Evolutionary conservation across 2,329 filamentous ascomycete genomes (phyloP), one percentile per base, ranked within the genome.

Genomic region (Talaromyces marneffei): DNA sequence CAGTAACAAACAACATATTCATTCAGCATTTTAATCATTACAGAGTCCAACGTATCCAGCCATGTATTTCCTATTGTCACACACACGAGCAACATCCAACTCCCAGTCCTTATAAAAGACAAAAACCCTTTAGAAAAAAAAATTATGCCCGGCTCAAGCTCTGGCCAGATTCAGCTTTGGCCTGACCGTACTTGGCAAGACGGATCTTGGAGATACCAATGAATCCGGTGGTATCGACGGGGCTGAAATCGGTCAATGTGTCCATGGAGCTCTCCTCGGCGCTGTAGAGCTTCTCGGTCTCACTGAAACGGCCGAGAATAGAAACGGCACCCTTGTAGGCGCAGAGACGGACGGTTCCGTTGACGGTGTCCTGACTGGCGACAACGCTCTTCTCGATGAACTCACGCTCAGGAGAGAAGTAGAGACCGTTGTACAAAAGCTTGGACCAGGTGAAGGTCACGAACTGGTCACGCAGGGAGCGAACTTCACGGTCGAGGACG

Each of bases 391-490:
- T 82, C 77, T 92, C 85, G 61, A 89, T 78, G 77, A 88, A 89
- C 74, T 88, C 86, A 63, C 86, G 84, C 77, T 89, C 87, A 33
- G 87, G 86, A 14, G 84, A 87, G 79, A 89, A 89, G 81, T 86
- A 85, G 63, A 86, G 78, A 67, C 85, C 85, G 73, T 87, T 87
- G 79, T 87, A 81, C 12, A 80, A 71, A 48, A 78, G 60, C 72
- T 84, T 83, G 65, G 83, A 82, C 72, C 83, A 88, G 77, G 82
- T 82, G 79, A 81, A 81, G 39, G 85, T 88, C 65, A 89, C 81
- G 69, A 89, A 89, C 70, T 89, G 86, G 74, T 90, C 87, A 68
- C 87, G 85, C 57, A 90, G 81, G 64, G 85, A 81, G 66, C 87
- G 85, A 62, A 90, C 84, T 72, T 88, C 83, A 66, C 85, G 81